Conservation (phyloP, 495 filamentous ascomycete species). For the Gamarada debralockiae region DNA sequence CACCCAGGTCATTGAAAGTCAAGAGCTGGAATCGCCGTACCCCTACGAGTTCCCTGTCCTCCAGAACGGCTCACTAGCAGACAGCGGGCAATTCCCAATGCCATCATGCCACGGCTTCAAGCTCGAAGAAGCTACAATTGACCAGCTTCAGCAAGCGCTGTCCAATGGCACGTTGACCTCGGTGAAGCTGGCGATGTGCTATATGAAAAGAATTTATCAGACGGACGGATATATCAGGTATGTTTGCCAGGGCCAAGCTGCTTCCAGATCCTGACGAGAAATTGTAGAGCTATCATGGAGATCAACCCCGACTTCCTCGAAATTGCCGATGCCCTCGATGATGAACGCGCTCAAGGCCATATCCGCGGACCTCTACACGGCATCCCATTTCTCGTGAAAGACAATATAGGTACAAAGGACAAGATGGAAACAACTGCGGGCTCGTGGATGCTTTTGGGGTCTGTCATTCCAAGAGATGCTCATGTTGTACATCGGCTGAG, state of each 20-base stretch:
- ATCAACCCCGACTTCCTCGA: conserved; percentile 51
- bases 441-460: conserved; percentile 53
- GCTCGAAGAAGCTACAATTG: conserved; percentile 50
- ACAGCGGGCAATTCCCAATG: conserved; percentile 50
- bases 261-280: neutral
- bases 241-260: too few relatives aligned
- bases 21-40: conserved; percentile 11
- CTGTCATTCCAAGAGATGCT: conserved; percentile 62
- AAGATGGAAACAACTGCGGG: conserved; percentile 61
- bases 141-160: conserved; percentile 18
- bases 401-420: conserved; percentile 69
- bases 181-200: conserved; percentile 17
- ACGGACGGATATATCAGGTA: conserved; percentile 22
- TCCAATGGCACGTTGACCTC: conserved; percentile 17
- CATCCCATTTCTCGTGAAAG: conserved; percentile 65
- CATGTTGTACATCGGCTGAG: conserved; percentile 57
- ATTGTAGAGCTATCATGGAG: conserved; percentile 30
- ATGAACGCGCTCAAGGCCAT: conserved; percentile 42
- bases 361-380: conserved; percentile 55
- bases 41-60: conserved; percentile 18
- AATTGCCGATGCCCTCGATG: conserved; percentile 49
- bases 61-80: conserved; percentile 6
- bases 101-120: conserved; percentile 53
- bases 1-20: conserved; percentile 6
- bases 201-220: conserved; percentile 22